Percentiles rank a stretch among this genome's conserved stretches.
These are phyloP conservation scores for Aspergillus piperis DNA, from an alignment of 2,329 filamentous ascomycete genomes.

Conservation along the genomic window DNA sequence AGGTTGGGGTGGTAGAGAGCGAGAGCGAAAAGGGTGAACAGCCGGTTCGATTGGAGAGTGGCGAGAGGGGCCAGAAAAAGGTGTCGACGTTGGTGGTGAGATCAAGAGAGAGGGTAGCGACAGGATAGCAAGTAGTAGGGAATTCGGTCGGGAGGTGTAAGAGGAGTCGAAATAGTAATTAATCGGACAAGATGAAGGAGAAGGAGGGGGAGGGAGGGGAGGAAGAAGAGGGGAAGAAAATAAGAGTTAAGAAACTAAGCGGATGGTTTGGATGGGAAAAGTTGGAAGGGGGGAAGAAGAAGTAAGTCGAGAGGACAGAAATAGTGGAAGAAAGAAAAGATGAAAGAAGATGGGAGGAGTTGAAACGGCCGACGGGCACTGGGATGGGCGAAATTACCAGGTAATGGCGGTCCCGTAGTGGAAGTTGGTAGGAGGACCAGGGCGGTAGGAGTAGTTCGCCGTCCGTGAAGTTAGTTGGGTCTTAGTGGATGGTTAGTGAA, in stretches of 20 bases:
- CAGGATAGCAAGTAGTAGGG: constrained; percentile 8
- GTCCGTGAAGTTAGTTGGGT: constrained; percentile 6
- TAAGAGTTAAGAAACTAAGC: constrained; percentile 11
- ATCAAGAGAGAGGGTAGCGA: constrained; percentile 7
- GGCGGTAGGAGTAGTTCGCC: constrained; percentile 8
- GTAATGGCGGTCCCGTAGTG: constrained; percentile 7
- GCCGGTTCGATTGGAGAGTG: background rate
- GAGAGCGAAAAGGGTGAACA: background rate
- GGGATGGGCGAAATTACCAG: constrained; percentile 19
- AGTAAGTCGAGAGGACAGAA: background rate
- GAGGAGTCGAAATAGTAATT: constrained; percentile 4
- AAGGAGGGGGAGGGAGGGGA: constrained; percentile 5
- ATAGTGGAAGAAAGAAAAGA: constrained; percentile 18
- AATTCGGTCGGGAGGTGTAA: constrained; percentile 9
- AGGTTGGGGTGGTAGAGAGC: background rate
- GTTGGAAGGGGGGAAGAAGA: constrained; percentile 14
- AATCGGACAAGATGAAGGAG: background rate
- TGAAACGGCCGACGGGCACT: constrained; percentile 23
- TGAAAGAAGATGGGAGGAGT: constrained; percentile 21
- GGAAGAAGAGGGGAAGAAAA: constrained; percentile 12
- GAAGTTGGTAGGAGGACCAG: background rate
- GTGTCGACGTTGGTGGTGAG: constrained; percentile 8
- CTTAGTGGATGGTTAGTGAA: constrained; percentile 4
- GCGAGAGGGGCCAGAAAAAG: background rate
- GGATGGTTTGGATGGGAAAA: constrained; percentile 1